phyloP scores from a whole-genome alignment of 805 yeast genomes.

The Lipomyces sp. region DNA sequence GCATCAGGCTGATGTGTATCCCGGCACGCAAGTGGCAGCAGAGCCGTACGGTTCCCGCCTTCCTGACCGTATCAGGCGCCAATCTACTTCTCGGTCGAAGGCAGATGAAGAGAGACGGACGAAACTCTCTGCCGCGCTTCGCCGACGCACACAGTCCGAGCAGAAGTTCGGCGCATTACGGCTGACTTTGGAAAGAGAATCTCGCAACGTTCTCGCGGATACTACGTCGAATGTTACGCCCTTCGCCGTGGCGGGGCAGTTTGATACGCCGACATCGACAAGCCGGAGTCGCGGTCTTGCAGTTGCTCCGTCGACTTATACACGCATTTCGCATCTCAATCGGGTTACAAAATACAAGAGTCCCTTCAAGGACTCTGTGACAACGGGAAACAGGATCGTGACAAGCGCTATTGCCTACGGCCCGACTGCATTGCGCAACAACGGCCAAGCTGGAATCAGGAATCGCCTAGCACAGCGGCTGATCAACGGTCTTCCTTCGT shows the following conservation, averaged over 20 bases:
- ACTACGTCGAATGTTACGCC: neutral
- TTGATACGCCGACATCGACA: neutral
- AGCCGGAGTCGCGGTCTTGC: neutral
- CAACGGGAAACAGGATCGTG: neutral
- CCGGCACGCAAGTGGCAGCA: no score
- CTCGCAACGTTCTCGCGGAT: neutral
- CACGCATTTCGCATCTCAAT: neutral
- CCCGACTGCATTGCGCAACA: conserved; percentile 1
- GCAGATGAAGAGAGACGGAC: conserved; percentile 9
- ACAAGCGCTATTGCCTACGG: neutral
- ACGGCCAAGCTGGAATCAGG: conserved; percentile 4
- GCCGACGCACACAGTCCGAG: conserved; percentile 10
- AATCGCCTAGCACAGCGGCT: conserved; percentile 7
- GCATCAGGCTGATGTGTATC: no score
- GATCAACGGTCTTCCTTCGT: conserved; percentile 9
- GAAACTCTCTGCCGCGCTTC: conserved; percentile 12
- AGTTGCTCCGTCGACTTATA: neutral
- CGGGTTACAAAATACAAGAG: conserved; percentile 14
- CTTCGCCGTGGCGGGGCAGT: no score
- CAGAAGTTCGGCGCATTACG: conserved; percentile 9
- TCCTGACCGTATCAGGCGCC: neutral
- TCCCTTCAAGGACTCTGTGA: conserved; percentile 12
- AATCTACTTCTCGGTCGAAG: conserved; percentile 1
- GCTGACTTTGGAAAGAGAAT: neutral
- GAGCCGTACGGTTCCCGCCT: conserved; percentile 17